These are phyloP conservation scores for Cenchrus americanus DNA, from an alignment of 176 grass and related monocot genomes.

Conservation along the genomic window DNA sequence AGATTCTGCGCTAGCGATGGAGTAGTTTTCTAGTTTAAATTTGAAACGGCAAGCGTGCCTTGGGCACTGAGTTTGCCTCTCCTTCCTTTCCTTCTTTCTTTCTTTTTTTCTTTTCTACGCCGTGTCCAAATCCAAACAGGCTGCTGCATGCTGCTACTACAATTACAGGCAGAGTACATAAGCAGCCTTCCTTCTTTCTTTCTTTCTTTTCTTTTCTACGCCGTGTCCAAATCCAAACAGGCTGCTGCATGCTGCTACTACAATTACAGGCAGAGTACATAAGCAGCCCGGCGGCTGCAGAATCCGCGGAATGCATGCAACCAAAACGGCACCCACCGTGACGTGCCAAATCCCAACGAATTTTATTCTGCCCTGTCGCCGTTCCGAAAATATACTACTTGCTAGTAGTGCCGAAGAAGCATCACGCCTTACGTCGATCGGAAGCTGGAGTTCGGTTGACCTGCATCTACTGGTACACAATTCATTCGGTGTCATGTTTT, in stretches of 20 bases:
- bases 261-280: neutral
- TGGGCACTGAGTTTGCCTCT: no score
- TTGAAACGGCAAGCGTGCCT: no score
- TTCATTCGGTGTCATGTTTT: neutral
- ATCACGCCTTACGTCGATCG: constrained; percentile 19
- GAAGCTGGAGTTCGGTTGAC: constrained; percentile 12
- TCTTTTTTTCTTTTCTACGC: no score
- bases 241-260: neutral
- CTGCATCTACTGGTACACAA: neutral
- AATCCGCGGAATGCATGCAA: neutral
- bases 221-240: neutral
- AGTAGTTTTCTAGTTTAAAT: no score
- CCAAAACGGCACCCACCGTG: neutral
- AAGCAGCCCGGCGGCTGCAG: neutral
- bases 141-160: no score
- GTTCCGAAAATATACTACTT: neutral
- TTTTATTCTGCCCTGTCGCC: neutral
- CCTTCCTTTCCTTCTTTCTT: no score
- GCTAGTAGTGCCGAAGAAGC: neutral
- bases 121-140: no score
- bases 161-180: no score
- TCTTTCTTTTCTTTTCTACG: no score
- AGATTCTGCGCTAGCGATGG: no score
- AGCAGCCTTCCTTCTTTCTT: no score
- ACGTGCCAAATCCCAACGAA: neutral